Evolutionary conservation across 768 basidiomycete species (phyloP).

Genomic region (Podaxis sp.): DNA sequence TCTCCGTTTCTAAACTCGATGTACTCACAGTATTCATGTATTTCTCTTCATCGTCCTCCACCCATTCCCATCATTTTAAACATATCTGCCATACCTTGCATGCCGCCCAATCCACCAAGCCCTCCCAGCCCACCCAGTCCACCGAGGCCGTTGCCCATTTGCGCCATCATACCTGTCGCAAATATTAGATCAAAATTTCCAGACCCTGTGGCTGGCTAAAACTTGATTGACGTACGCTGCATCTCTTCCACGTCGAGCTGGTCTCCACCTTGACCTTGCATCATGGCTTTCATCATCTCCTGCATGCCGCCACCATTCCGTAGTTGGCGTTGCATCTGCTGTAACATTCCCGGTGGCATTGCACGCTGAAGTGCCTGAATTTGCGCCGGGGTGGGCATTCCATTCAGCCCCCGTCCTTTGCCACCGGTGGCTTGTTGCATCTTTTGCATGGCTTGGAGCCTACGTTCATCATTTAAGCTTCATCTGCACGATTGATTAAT

Average conservation of each 20-base stretch:
- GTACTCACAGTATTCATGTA: not conserved
- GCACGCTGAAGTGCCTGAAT: constrained; percentile 95
- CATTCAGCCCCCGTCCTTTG: constrained; percentile 82
- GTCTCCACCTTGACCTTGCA: constrained; percentile 91
- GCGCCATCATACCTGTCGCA: constrained; percentile 79
- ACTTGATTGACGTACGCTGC: constrained; percentile 61
- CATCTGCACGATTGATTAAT: not conserved
- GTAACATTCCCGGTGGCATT: constrained; percentile 94
- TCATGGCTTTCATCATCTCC: constrained; percentile 98
- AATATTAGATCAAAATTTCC: constrained; percentile 6
- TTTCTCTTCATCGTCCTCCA: constrained; percentile 30
- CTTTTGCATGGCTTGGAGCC: constrained; percentile 88
- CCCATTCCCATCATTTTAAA: constrained; percentile 90
- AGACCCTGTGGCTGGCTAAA: not conserved
- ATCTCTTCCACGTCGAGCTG: constrained; percentile 93
- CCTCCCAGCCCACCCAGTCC: constrained; percentile 61
- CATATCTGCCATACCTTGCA: constrained; percentile 76
- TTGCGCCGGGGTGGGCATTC: constrained; percentile 90
- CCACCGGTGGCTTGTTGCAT: constrained; percentile 87
- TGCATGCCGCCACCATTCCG: constrained; percentile 87
- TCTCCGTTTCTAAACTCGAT: not conserved
- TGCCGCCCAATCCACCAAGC: constrained; percentile 50
- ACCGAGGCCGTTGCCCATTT: constrained; percentile 74
- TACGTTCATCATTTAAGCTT: constrained; percentile 23
- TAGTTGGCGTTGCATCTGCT: constrained; percentile 86